phyloP scores from a whole-genome alignment of 2,329 filamentous ascomycete species.

The Aspergillus sp. region DNA sequence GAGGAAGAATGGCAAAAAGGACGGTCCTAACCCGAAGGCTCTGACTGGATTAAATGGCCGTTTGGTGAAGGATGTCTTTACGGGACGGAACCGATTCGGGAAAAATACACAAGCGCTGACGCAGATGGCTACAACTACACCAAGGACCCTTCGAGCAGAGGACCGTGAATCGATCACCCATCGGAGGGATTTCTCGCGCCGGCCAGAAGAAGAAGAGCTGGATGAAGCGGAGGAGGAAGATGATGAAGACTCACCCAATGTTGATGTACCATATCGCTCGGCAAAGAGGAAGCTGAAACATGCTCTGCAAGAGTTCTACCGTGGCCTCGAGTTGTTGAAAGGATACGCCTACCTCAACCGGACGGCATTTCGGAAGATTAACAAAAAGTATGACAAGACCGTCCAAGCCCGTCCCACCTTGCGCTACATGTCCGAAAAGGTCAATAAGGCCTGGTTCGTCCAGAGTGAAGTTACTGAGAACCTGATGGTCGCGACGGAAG shows the following conservation, averaged over 20 bases:
- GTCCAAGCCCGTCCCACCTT: constrained; percentile 69
- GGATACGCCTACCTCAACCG: constrained; percentile 84
- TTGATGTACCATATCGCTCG: constrained; percentile 69
- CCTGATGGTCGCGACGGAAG: constrained; percentile 74
- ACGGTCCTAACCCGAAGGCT: constrained; percentile 13
- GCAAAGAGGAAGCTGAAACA: constrained; percentile 89
- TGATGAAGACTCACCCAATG: constrained; percentile 35
- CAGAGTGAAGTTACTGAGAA: constrained; percentile 77
- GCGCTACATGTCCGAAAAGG: constrained; percentile 83
- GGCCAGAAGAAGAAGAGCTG: constrained; percentile 9
- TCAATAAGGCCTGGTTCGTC: constrained; percentile 86
- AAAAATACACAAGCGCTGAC: constrained; percentile 50
- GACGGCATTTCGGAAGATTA: constrained; percentile 92
- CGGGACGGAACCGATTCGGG: constrained; percentile 44
- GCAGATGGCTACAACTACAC: constrained; percentile 35
- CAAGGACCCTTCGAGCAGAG: constrained; percentile 22
- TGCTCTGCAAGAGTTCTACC: constrained; percentile 88
- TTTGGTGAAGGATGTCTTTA: constrained; percentile 35
- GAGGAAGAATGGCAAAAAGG: constrained; percentile 18
- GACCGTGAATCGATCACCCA: constrained; percentile 21
- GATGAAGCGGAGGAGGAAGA: too few species aligned
- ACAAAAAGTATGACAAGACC: constrained; percentile 97
- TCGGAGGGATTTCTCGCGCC: constrained; percentile 46
- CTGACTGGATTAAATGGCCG: constrained; percentile 20
- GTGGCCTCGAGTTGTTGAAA: constrained; percentile 83